Evolutionary conservation across 2,329 filamentous ascomycete species (phyloP), one percentile per base, ranked within the genome.

Genomic region (Colletotrichum navitas): DNA sequence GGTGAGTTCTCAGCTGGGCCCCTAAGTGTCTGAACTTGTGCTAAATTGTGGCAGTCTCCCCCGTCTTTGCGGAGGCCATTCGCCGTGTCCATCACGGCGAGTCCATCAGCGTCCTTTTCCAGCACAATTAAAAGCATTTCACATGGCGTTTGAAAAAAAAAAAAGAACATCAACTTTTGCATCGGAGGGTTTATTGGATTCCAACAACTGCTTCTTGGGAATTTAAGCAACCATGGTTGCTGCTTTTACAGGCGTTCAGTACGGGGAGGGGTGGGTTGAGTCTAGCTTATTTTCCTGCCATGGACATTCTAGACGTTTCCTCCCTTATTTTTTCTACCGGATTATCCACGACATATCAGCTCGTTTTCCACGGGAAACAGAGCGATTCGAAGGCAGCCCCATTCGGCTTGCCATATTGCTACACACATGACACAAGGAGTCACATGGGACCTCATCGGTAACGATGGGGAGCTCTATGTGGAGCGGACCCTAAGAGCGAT

Each of bases 51-150:
- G 14, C 58, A 76, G 75, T 98, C 72, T 94, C 94, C 65, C 92
- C 93, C 76, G 91, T 98, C 70, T 98, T 98, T 80, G 95, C 94
- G 71, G 95, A 98, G 87, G 94, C 96, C 62, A 98, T 98, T 76
- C 93, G 96, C 74, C 91, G 96, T 74, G 95, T 98, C 71, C 96
- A 99, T 83, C 95, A 98, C 81, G 96, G 96, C 78, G 96, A 99
- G 85, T 97, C 94, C 78, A 97, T 99, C 83, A 97, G 94, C 80
- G 94, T 96, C 73, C 88, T 99, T 63, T 99, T 99, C 71, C 73
- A 74, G 59, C 72, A 74, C 63, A 74, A 74, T 71, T 74, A 72
- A 74, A 73, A 71, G 62, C 63, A 67, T 71, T 72, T 63, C 58
- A 59, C 39, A 62, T 36, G 68, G 71, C 71, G 70, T 72, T 72